Evolutionary conservation across 2,329 filamentous ascomycete genomes (phyloP), one percentile per base, ranked within the genome.

Genomic region (Dendrostoma leiphaemia): DNA sequence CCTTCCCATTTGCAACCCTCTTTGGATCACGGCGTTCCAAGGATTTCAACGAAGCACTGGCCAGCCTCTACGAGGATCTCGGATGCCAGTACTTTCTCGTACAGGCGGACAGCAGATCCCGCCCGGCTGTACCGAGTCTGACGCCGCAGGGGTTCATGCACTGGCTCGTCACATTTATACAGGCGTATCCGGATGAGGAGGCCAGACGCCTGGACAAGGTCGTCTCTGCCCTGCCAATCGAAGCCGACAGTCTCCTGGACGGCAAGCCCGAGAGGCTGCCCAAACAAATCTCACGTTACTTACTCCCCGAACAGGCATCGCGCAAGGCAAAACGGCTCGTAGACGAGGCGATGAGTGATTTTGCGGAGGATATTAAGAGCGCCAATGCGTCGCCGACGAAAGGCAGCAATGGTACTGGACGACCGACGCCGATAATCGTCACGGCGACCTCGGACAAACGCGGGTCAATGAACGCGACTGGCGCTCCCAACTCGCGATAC

Each of bases 141-240:
- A 90, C 88, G 0, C 81, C 84, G 0, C 67, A 74, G n/a, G 88
- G 88, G 2, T 90, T 90, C 64, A 78, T 81, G 48, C 75, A 76
- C 50, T 96, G 90, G 86, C 84, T 89, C 74, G 86, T 83, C 1
- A 76, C 83, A 35, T 81, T 90, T 67, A 86, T 93, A 34, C 81
- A 84, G 59, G 88, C 90, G 1, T 85, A 91, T 60, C 91, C 91
- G 0, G 85, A 91, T 37, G 78, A 83, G 44, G 91, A 96, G 68
- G 86, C 84, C 54, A 78, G 81, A 38, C 83, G 91, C 9, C 74
- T 96, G 4, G 77, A 83, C 40, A 84, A 81, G 54, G 82, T 90
- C 21, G 81, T 92, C 3, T 69, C 83, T 3, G 80, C 86, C 41
- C 82, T 92, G 69, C 88, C 90, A 1, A 88, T 95, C 62, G 70